These are phyloP conservation scores for Tetramitus jugosus DNA, from an alignment of 208 protist species.

Conservation along the genomic window DNA sequence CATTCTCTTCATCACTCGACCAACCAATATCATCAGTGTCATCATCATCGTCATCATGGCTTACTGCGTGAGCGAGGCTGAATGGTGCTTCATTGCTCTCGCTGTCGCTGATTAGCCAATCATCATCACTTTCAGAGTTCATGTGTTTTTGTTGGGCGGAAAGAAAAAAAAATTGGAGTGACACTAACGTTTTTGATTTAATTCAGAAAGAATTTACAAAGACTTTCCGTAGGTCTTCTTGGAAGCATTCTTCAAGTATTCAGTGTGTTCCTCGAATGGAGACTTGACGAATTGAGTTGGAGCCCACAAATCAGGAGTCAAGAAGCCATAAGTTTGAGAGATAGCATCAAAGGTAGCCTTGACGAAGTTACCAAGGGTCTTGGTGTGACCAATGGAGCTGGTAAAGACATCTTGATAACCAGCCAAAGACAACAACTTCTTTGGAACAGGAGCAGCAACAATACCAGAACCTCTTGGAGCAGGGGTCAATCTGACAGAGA, in stretches of 20 bases:
- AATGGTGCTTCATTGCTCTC: too few species aligned
- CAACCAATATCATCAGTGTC: too few species aligned
- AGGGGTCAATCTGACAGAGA: slow-evolving; percentile 92
- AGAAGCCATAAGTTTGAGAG: slow-evolving; percentile 91
- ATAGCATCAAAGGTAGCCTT: slow-evolving; percentile 97
- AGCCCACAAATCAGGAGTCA: slow-evolving; percentile 97
- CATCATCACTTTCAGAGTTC: too few species aligned
- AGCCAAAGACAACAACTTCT: slow-evolving; percentile 96
- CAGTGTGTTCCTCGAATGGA: slow-evolving; percentile 70
- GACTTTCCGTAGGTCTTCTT: too few species aligned
- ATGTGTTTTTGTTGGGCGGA: too few species aligned
- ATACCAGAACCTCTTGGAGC: slow-evolving; percentile 98
- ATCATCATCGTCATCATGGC: too few species aligned
- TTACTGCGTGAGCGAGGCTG: too few species aligned
- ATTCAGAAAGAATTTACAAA: too few species aligned
- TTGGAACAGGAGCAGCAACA: slow-evolving; percentile 90
- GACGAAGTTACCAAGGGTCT: slow-evolving; percentile 98
- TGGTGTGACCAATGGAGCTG: slow-evolving; percentile 86
- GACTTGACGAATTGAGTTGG: slow-evolving; percentile 65
- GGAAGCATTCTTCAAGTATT: slow-evolving; percentile 31
- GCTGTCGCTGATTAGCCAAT: too few species aligned
- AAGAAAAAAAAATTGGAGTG: too few species aligned
- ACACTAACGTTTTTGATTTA: too few species aligned
- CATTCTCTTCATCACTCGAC: too few species aligned
- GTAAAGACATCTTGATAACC: slow-evolving; percentile 98